phyloP scores from a whole-genome alignment of 345 rosid species.

The Ceriops zippeliana region DNA sequence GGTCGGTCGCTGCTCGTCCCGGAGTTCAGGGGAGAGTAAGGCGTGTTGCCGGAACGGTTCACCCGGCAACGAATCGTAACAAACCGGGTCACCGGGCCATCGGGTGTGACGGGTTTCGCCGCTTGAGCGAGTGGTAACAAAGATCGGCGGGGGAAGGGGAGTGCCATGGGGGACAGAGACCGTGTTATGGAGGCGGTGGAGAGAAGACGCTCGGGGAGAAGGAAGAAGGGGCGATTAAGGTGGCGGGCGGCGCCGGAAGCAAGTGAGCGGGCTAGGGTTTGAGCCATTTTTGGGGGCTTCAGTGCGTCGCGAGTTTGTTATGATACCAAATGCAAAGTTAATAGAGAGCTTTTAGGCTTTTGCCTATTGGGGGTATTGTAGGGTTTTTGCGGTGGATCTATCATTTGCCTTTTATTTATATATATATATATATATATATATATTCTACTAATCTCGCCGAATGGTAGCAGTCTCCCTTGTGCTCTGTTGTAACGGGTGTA shows the following conservation, averaged over 20 bases:
- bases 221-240: constrained; percentile 29
- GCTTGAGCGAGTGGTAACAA: constrained; percentile 31
- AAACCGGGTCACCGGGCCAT: constrained; percentile 31
- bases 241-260: constrained; percentile 40
- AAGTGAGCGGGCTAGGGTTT: constrained; percentile 45
- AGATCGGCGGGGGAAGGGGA: constrained; percentile 41
- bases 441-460: too few relatives aligned
- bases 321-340: too few relatives aligned
- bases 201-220: constrained; percentile 40
- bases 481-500: too few relatives aligned
- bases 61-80: constrained; percentile 62
- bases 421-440: too few relatives aligned
- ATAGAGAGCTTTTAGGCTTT: too few relatives aligned
- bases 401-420: too few relatives aligned
- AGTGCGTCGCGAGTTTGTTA: too few relatives aligned
- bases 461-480: too few relatives aligned
- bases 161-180: constrained; percentile 19
- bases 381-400: too few relatives aligned
- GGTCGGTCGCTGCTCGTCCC: constrained; percentile 92
- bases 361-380: too few relatives aligned
- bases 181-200: constrained; percentile 15
- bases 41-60: constrained; percentile 62
- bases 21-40: constrained; percentile 82
- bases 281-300: constrained; percentile 40
- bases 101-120: constrained; percentile 15